Conservation (phyloP, 2,329 filamentous ascomycete species). For the Calonectria ilicicola region DNA sequence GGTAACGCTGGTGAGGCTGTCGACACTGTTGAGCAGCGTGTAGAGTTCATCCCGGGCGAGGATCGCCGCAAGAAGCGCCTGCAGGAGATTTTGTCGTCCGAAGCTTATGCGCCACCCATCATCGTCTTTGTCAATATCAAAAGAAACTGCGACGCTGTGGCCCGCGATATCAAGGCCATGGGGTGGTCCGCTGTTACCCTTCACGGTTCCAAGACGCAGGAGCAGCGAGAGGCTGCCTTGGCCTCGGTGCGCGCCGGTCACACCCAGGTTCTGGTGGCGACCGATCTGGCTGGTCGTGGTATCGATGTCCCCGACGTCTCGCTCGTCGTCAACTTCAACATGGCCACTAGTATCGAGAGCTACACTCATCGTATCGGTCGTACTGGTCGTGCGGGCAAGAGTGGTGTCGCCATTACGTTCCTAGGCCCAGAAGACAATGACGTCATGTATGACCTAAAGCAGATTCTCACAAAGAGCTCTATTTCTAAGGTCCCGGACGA, state of each 20-base stretch:
- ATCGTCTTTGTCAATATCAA: constrained; percentile 99
- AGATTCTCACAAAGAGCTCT: constrained; percentile 92
- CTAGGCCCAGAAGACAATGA: constrained; percentile 90
- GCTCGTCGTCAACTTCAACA: constrained; percentile 98
- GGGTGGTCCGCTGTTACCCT: constrained; percentile 91
- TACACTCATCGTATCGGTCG: constrained; percentile 98
- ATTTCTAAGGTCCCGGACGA: constrained; percentile 94
- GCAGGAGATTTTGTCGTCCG: constrained; percentile 85
- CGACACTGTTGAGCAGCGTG: constrained; percentile 96
- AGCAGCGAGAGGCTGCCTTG: constrained; percentile 94
- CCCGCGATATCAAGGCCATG: constrained; percentile 93
- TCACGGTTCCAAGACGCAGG: constrained; percentile 96
- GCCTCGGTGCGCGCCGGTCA: constrained; percentile 83
- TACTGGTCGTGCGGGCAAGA: constrained; percentile 97
- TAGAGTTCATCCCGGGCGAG: constrained; percentile 90
- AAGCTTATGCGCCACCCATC: constrained; percentile 87
- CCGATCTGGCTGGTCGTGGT: constrained; percentile 95
- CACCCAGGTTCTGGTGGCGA: constrained; percentile 92
- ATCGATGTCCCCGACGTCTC: constrained; percentile 96
- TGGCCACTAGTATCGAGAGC: constrained; percentile 91
- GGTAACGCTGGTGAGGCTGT: constrained; percentile 96
- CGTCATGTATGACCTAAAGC: constrained; percentile 92
- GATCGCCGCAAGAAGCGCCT: constrained; percentile 97
- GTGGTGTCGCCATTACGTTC: constrained; percentile 95
- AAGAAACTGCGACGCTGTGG: constrained; percentile 95